phyloP scores from a whole-genome alignment of 805 yeast species.

The Kluyveromyces siamensis region DNA sequence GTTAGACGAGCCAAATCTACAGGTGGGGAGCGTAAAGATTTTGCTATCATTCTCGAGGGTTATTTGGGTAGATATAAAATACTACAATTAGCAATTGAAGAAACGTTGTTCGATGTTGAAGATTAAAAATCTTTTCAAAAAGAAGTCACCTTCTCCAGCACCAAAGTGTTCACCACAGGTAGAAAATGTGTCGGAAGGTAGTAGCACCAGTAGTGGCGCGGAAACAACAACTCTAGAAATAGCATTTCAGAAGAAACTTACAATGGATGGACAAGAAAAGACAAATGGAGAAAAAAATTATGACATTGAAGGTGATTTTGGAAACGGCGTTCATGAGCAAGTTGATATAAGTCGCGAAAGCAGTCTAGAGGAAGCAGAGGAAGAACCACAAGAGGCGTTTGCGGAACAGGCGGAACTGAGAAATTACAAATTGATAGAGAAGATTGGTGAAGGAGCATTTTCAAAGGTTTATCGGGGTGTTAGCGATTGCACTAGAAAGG shows the following conservation, averaged over 20 bases:
- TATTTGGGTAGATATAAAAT: not conserved
- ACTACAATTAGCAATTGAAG: not conserved
- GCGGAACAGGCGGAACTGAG: constrained; percentile 29
- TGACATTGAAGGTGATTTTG: constrained; percentile 4
- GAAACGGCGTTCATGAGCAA: constrained; percentile 5
- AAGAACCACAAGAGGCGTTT: constrained; percentile 20
- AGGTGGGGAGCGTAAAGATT: not conserved
- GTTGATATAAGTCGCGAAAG: constrained; percentile 7
- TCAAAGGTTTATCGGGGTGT: constrained; percentile 62
- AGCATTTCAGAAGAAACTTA: constrained; percentile 3
- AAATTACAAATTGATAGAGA: constrained; percentile 34
- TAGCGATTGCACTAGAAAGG: constrained; percentile 8
- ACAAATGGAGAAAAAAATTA: constrained; percentile 8
- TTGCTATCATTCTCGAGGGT: not conserved
- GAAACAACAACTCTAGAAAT: constrained; percentile 1
- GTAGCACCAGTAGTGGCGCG: constrained; percentile 1
- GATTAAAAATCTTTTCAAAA: constrained; percentile 12
- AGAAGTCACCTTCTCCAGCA: constrained; percentile 10
- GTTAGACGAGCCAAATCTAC: not conserved
- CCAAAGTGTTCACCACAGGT: constrained; percentile 3
- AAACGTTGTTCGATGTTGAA: constrained; percentile 4
- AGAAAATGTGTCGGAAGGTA: constrained; percentile 1
- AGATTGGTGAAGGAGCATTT: constrained; percentile 79
- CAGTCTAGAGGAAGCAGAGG: constrained; percentile 3
- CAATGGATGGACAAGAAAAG: constrained; percentile 1